Evolutionary conservation across 495 filamentous ascomycete species (phyloP).

Genomic region (Xylaria bambusicola): DNA sequence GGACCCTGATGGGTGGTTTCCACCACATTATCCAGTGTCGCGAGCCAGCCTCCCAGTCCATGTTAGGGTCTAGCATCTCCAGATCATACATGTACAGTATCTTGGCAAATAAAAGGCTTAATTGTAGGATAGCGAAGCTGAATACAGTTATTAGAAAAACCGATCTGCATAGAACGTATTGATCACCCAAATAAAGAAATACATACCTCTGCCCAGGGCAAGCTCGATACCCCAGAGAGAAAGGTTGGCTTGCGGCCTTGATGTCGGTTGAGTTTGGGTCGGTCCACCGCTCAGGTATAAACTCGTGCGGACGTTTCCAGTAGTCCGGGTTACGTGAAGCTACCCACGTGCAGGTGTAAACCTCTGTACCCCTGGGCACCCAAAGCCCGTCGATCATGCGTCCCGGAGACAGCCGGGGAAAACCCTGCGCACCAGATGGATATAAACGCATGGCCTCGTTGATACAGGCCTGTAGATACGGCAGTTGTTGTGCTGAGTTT

Average conservation of each 20-base stretch:
- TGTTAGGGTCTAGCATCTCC: constrained; percentile 33
- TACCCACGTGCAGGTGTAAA: constrained; percentile 34
- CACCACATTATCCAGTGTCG: constrained; percentile 34
- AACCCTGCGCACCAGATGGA: constrained; percentile 20
- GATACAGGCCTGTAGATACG: constrained; percentile 39
- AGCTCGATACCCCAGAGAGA: constrained; percentile 22
- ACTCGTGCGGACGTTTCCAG: constrained; percentile 26
- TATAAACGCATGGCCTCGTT: constrained; percentile 40
- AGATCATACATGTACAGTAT: constrained; percentile 39
- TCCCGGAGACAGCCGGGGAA: constrained; percentile 26
- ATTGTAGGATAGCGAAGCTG: constrained; percentile 35
- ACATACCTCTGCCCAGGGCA: constrained; percentile 31
- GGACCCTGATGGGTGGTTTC: constrained; percentile 30
- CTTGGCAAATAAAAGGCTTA: constrained; percentile 34
- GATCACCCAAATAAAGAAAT: background rate
- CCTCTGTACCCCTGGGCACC: constrained; percentile 29
- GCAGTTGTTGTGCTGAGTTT: constrained; percentile 21
- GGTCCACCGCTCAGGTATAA: constrained; percentile 30
- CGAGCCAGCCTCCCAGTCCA: constrained; percentile 31
- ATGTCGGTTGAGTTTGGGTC: constrained; percentile 28
- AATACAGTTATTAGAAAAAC: no score
- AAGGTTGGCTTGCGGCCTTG: constrained; percentile 33
- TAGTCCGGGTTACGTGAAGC: constrained; percentile 27
- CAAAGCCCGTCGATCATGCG: constrained; percentile 24
- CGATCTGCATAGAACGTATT: background rate